These are phyloP conservation scores for Oidium heveae DNA, from an alignment of 2,329 filamentous ascomycete species.

Conservation along the genomic window DNA sequence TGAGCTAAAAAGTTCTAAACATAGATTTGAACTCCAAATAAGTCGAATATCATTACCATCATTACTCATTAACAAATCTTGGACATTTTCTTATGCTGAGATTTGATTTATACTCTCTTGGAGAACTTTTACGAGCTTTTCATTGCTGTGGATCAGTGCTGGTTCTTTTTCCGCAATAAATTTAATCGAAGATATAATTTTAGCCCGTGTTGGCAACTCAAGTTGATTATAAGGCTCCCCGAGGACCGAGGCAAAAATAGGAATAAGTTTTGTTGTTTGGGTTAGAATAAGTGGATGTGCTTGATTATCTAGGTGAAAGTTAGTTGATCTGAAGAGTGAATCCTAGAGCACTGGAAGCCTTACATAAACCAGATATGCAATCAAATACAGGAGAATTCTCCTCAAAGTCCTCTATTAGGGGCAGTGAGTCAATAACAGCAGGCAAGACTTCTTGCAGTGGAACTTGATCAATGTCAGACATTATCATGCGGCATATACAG, in stretches of 20 bases:
- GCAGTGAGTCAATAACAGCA: constrained; percentile 51
- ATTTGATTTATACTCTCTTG: neutral
- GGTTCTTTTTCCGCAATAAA: constrained; percentile 12
- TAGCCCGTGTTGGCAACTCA: constrained; percentile 40
- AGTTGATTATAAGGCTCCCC: constrained; percentile 50
- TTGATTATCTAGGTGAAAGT: constrained; percentile 26
- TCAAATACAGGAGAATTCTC: constrained; percentile 88
- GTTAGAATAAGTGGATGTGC: constrained; percentile 43
- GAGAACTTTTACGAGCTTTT: constrained; percentile 5
- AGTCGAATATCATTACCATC: too few relatives aligned
- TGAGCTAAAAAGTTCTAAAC: too few relatives aligned
- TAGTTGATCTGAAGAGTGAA: neutral
- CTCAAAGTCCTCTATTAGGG: constrained; percentile 79
- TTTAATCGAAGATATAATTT: constrained; percentile 37
- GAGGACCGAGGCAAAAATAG: constrained; percentile 49
- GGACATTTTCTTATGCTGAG: too few relatives aligned
- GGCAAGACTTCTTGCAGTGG: constrained; percentile 66
- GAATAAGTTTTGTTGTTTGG: constrained; percentile 42
- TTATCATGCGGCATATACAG: constrained; percentile 78
- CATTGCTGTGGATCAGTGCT: constrained; percentile 9
- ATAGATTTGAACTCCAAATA: too few relatives aligned
- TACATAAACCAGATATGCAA: constrained; percentile 71
- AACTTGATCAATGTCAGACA: constrained; percentile 60
- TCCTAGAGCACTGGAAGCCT: constrained; percentile 12
- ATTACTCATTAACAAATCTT: too few relatives aligned